A percentile compares a stretch with the other conserved stretches of the same genome.
Conservation (phyloP, 2,329 filamentous ascomycete genomes). For the Remersonia thermophila region DNA sequence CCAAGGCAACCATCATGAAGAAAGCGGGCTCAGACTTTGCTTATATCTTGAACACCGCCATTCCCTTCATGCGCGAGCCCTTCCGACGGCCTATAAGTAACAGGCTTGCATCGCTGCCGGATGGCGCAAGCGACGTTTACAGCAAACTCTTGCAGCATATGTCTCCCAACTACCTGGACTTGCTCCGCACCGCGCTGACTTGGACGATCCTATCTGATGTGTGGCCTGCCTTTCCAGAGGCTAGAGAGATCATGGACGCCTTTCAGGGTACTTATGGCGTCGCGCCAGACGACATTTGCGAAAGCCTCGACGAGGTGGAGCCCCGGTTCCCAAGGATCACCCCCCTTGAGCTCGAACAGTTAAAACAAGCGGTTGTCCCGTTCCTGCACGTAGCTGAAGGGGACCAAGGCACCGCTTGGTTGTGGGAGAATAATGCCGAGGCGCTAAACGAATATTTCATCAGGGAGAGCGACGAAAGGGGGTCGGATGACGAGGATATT, state of each 20-base stretch:
- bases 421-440: too few relatives aligned
- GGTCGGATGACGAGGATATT: too few relatives aligned
- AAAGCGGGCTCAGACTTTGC: constrained; percentile 11
- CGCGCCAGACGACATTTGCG: neutral
- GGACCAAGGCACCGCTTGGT: neutral
- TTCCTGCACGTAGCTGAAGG: constrained; percentile 5
- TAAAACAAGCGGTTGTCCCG: constrained; percentile 7
- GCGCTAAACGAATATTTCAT: too few relatives aligned
- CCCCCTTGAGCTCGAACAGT: constrained; percentile 12
- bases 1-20: constrained; percentile 7
- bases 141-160: constrained; percentile 10
- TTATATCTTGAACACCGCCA: constrained; percentile 12
- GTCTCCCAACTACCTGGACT: constrained; percentile 14
- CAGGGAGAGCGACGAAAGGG: too few relatives aligned
- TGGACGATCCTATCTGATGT: constrained; percentile 8
- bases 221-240: constrained; percentile 1
- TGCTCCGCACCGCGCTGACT: constrained; percentile 14
- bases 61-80: constrained; percentile 15
- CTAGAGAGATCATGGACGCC: constrained; percentile 14
- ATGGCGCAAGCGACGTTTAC: constrained; percentile 12
- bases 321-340: constrained; percentile 5
- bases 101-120: constrained; percentile 11
- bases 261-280: constrained; percentile 13
- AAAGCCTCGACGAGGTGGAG: neutral
- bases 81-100: constrained; percentile 13